Conservation (phyloP, 2,329 filamentous ascomycete species). For the Monosporascus sp. region DNA sequence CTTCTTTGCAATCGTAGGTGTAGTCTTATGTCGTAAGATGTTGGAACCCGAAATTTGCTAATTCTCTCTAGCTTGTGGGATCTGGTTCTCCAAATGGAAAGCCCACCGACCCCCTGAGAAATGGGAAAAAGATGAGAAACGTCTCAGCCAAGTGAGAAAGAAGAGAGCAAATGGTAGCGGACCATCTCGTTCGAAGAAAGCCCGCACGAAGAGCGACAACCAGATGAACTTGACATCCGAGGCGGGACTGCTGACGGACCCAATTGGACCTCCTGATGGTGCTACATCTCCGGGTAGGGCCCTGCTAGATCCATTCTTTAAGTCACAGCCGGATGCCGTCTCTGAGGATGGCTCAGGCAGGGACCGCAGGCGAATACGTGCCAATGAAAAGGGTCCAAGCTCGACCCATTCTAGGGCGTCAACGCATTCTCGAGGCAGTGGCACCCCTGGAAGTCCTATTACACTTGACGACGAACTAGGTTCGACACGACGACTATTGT, state of each 20-base stretch:
- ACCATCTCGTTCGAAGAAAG: conserved; percentile 40
- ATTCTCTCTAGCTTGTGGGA: conserved; percentile 63
- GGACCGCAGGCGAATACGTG: conserved; percentile 6
- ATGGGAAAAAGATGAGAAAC: conserved; percentile 65
- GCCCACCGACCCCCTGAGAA: conserved; percentile 75
- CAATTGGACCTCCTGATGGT: conserved; percentile 41
- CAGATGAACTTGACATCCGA: conserved; percentile 46
- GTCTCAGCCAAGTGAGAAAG: conserved; percentile 45
- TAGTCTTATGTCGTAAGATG: background rate
- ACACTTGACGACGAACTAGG: conserved; percentile 47
- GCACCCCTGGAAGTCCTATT: conserved; percentile 53
- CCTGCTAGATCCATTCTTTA: conserved; percentile 6
- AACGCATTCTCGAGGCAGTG: conserved; percentile 49
- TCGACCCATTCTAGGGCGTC: conserved; percentile 42
- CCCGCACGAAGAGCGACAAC: conserved; percentile 42
- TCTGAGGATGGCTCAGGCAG: conserved; percentile 22
- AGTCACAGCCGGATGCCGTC: conserved; percentile 29
- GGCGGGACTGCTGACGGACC: conserved; percentile 48
- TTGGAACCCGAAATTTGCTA: conserved; percentile 17
- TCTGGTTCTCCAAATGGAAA: conserved; percentile 90
- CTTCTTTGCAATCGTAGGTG: conserved; percentile 81
- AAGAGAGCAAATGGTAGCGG: conserved; percentile 40
- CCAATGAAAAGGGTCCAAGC: conserved; percentile 23
- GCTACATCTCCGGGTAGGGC: conserved; percentile 21
- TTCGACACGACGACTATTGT: conserved; percentile 63